A percentile compares a stretch with the other conserved stretches of the same genome.
phyloP scores from a whole-genome alignment of 352 stramenopile genomes.

The Phytophthora tubulina region DNA sequence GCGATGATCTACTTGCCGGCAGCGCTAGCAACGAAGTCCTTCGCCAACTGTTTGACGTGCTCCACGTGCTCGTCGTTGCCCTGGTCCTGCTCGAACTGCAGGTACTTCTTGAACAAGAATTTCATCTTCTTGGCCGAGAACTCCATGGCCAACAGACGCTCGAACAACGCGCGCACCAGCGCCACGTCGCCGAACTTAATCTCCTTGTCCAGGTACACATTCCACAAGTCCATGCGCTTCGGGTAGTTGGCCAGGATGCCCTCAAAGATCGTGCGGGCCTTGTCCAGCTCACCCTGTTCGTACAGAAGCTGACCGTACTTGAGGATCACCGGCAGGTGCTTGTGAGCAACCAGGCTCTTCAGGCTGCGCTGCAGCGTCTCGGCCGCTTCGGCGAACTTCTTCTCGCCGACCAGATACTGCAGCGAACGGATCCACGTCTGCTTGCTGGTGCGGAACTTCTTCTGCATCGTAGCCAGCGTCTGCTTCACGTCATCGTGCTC shows the following conservation, averaged over 20 bases:
- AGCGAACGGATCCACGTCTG: constrained; percentile 90
- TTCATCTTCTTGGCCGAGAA: constrained; percentile 99
- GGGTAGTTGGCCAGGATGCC: constrained; percentile 94
- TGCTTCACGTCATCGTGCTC: constrained; percentile 77
- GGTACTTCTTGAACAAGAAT: constrained; percentile 98
- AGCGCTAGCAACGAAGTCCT: constrained; percentile 91
- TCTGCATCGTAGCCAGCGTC: constrained; percentile 89
- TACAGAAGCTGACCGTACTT: constrained; percentile 98
- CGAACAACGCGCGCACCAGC: constrained; percentile 91
- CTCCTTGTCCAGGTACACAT: constrained; percentile 98
- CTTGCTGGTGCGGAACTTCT: constrained; percentile 94
- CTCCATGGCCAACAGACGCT: constrained; percentile 93
- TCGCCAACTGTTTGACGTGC: constrained; percentile 95
- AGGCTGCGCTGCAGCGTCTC: constrained; percentile 93
- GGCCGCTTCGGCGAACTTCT: constrained; percentile 77
- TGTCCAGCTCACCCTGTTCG: constrained; percentile 93
- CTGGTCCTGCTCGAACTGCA: constrained; percentile 94
- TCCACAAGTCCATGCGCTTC: constrained; percentile 97
- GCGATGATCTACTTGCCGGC: constrained; percentile 48
- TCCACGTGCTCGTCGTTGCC: constrained; percentile 89
- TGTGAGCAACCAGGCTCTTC: constrained; percentile 93
- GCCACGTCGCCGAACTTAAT: constrained; percentile 92
- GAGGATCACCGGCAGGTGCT: constrained; percentile 95
- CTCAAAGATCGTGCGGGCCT: constrained; percentile 96
- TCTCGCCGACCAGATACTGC: constrained; percentile 86